Evolutionary conservation across 768 basidiomycete species (phyloP), one percentile per base, ranked within the genome.

Genomic region (Podaxis sp.): DNA sequence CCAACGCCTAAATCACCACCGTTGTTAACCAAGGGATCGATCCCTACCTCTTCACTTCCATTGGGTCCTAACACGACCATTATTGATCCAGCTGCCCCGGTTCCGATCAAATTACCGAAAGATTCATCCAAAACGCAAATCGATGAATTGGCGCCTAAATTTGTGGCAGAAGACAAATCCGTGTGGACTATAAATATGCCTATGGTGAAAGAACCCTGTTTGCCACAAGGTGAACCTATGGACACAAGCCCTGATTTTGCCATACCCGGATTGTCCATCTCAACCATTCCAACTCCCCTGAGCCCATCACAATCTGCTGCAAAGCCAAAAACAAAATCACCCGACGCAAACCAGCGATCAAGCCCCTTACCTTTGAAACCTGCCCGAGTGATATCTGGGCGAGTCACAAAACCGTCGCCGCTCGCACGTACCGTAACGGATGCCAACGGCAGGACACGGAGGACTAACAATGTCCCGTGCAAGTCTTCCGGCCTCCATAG

Each of bases 361-460:
- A 44, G 50, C 12, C 22, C 51, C 8, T 60, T 38, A 24, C 59
- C 59, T 15, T 26, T 60, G 15, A 52, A 36, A 30, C 50, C 36
- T 28, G 51, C 51, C 0, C 24, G 59, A 30, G 38, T 44, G n/a
- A 26, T 44, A 20, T 28, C 59, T 15, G 51, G 59, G 22, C 59
- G 28, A 22, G 49, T 60, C 2, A 22, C 36, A 46, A 54, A 61
- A 12, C 26, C 60, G 2, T 61, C 53, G 13, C 60, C 52, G 0
- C 60, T 48, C 12, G 52, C 52, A 13, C 41, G n/a, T 30, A 22
- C 52, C 6, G 44, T 61, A 28, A 61, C 53, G n/a, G 60, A 48
- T 24, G 40, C 60, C 17, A 48, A 22, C 30, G 51, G 30, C 44
- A 28, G 33, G 52, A 61, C 28, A 8, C 37, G 20, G 30, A 33